phyloP scores from a whole-genome alignment of 495 filamentous ascomycete genomes.

The Penicillium taxi region DNA sequence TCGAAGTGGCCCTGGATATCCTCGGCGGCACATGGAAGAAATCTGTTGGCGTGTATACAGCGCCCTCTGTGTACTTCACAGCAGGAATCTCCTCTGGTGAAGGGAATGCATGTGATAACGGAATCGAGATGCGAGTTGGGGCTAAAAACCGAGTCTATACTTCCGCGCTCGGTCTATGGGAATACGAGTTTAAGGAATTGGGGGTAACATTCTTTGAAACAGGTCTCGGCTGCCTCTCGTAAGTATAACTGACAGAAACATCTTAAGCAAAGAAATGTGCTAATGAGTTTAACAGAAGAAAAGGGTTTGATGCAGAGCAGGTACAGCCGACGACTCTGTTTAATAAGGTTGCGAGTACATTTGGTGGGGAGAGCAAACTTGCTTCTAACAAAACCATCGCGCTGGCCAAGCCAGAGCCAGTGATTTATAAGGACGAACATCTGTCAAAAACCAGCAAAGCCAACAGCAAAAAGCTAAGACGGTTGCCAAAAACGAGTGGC shows the following conservation, averaged over 20 bases:
- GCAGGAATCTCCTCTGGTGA: not conserved
- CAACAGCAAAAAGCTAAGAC: not conserved
- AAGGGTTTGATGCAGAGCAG: not conserved
- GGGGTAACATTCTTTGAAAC: constrained; percentile 1
- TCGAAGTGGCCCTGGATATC: constrained; percentile 3
- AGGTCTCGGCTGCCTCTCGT: constrained; percentile 2
- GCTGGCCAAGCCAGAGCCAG: not conserved
- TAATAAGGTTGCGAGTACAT: not conserved
- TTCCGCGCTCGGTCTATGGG: not conserved
- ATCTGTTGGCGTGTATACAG: not conserved
- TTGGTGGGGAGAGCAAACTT: not conserved
- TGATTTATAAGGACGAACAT: not conserved
- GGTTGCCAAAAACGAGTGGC: not conserved
- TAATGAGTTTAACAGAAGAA: not conserved
- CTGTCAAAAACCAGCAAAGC: not conserved
- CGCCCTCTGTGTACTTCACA: constrained; percentile 3
- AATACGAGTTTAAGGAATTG: not conserved
- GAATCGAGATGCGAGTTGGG: constrained; percentile 2
- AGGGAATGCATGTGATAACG: not conserved
- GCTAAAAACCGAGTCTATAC: constrained; percentile 2
- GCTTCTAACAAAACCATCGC: not conserved
- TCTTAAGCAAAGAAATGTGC: too few relatives aligned
- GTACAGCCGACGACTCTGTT: not conserved
- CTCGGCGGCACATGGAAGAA: constrained; percentile 4
- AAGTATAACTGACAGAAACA: too few relatives aligned